Evolutionary conservation across 305 asterid species (phyloP).

Genomic region (Petunia hybrid): DNA sequence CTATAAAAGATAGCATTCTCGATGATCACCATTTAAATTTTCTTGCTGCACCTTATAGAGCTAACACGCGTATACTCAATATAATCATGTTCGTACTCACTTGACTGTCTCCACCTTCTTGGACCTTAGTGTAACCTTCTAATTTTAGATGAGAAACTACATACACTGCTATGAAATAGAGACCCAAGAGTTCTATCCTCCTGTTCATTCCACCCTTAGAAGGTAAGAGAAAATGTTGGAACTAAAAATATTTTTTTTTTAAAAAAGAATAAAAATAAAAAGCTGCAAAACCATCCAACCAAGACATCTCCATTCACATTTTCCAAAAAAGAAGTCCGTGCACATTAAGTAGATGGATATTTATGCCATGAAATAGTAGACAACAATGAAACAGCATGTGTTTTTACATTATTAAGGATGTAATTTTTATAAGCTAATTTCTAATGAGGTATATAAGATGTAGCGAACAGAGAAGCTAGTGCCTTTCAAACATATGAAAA

Average conservation of each 20-base stretch:
- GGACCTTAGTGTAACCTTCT: not conserved
- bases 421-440: not conserved
- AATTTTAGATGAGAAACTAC: not conserved
- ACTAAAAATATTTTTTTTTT: not conserved
- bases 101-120: not conserved
- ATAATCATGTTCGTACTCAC: not conserved
- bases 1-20: conserved; percentile 15
- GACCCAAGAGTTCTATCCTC: not conserved
- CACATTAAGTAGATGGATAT: too few species aligned
- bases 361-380: not conserved
- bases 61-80: not conserved
- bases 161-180: not conserved
- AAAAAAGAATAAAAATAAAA: not conserved
- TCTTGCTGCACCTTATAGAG: not conserved
- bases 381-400: not conserved
- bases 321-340: too few species aligned
- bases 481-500: not conserved
- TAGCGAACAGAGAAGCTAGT: not conserved
- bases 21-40: not conserved
- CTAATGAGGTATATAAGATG: conserved; percentile 2
- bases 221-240: not conserved
- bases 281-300: not conserved
- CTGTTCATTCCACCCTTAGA: conserved; percentile 10
- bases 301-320: too few species aligned
- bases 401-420: not conserved